Base-by-base conservation (phyloP, 108 stramenopile species). In the Nitzschia putrida region DNA sequence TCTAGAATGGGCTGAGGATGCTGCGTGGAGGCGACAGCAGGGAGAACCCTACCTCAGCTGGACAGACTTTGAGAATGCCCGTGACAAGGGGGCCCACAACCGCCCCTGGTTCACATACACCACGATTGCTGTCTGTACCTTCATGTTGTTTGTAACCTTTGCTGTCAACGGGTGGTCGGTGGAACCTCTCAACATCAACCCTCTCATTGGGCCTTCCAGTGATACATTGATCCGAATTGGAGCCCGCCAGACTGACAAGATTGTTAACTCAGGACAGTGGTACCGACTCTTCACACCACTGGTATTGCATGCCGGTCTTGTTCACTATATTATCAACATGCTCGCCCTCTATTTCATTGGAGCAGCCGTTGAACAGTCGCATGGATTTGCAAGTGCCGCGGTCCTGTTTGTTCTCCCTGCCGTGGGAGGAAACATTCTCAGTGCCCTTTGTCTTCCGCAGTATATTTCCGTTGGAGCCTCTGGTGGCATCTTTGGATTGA, bases 321-420 rank as follows among this genome's bases (percentile, higher is more conserved):
- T 98, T 10, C 98, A 98, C 68, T 93, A 90, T 61, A 11, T 97
- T n/a, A 77, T 95, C 68, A 98, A 98, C 79, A 92, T 95, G 92
- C 50, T 84, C 13, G 96, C 91, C 0, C 67, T 97, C 45, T 83
- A 83, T 72, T 94, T 94, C 70, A 81, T 98, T 66, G 97, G 97
- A 2, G 81, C 67, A 7, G 92, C 94, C 25, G 74, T 96, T n/a
- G 97, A 98, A 78, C 73, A 86, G 40, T 84, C 80, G n/a, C 94
- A 94, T 65, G 97, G 97, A 20, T 73, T 76, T 64, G 56, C 71
- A 42, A 80, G 69, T 38, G 80, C 93, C 26, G 71, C 78, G 0
- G 76, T 91, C 40, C 52, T 95, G 12, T 98, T 95, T 70, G 53
- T 96, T 20, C 66, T 93, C 56, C 81, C 94, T 21, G 97, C 89